These are phyloP conservation scores for Globisporangium alternatum DNA, from an alignment of 352 stramenopile species.

Conservation along the genomic window DNA sequence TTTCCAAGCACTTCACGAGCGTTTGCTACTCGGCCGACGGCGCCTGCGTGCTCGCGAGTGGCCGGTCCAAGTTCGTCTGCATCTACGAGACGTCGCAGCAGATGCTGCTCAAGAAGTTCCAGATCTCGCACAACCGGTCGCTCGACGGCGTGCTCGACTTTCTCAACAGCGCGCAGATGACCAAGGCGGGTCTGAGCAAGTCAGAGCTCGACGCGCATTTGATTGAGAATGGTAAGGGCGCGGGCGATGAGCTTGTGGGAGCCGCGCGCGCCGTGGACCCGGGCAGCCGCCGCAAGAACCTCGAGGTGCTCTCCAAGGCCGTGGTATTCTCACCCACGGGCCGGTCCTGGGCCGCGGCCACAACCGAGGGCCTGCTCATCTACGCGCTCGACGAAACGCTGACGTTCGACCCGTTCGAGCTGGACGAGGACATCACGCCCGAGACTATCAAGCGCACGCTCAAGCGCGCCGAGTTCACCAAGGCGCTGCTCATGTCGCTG, in stretches of 20 bases:
- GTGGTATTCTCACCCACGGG: constrained; percentile 98
- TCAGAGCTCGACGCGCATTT: constrained; percentile 69
- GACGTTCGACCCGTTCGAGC: constrained; percentile 98
- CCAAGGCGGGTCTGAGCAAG: constrained; percentile 65
- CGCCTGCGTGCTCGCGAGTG: constrained; percentile 95
- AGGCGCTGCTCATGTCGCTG: constrained; percentile 95
- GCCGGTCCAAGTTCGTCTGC: constrained; percentile 98
- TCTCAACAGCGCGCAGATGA: constrained; percentile 91
- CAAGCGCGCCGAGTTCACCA: constrained; percentile 84
- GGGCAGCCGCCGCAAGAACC: constrained; percentile 81
- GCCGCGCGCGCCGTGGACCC: constrained; percentile 91
- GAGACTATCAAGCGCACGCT: constrained; percentile 89
- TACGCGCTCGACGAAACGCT: constrained; percentile 96
- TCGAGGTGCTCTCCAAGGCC: constrained; percentile 88
- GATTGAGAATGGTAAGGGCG: constrained; percentile 24
- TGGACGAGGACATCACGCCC: constrained; percentile 98
- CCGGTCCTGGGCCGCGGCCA: constrained; percentile 95
- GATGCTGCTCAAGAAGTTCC: constrained; percentile 99
- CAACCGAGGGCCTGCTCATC: constrained; percentile 97
- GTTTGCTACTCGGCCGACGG: constrained; percentile 99
- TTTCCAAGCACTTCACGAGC: constrained; percentile 98
- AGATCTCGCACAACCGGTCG: constrained; percentile 97
- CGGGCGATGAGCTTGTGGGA: constrained; percentile 62
- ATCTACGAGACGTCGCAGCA: constrained; percentile 96
- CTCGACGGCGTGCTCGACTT: constrained; percentile 96